Percentiles rank a stretch among this genome's conserved stretches.
Evolutionary conservation across 352 stramenopile genomes (phyloP).

Genomic region (Globisporangium recalcitrans): DNA sequence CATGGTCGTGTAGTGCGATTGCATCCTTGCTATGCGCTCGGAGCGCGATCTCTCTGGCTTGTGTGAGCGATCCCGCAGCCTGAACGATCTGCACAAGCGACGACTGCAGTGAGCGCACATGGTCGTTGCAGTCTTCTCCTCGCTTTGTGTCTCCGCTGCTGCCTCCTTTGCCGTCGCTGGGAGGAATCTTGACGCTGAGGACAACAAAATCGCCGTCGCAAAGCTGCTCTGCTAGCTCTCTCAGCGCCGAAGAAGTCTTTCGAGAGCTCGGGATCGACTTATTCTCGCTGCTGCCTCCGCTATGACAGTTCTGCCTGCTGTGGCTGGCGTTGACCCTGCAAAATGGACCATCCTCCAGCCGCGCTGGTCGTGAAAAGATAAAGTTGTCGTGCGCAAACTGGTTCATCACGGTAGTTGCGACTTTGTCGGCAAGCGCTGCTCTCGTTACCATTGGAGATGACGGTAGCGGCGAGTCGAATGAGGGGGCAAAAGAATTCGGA

Average conservation of each 20-base stretch:
- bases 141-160: neutral
- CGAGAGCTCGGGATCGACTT: neutral
- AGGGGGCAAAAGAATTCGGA: neutral
- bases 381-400: constrained; percentile 65
- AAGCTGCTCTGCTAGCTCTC: constrained; percentile 9
- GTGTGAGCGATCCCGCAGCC: constrained; percentile 2
- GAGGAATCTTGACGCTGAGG: constrained; percentile 17
- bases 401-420: constrained; percentile 29
- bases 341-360: neutral
- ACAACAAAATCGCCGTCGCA: constrained; percentile 31
- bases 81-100: constrained; percentile 29
- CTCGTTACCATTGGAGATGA: neutral
- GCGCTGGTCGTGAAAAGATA: constrained; percentile 48
- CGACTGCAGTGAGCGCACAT: constrained; percentile 14
- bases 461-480: constrained; percentile 13
- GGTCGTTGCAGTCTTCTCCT: neutral
- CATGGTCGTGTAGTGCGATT: neutral
- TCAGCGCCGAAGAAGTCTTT: neutral
- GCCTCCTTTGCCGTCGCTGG: neutral
- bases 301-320: neutral
- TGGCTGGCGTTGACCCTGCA: neutral
- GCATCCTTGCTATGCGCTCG: constrained; percentile 1
- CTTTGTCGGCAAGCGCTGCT: constrained; percentile 11
- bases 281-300: neutral
- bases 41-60: constrained; percentile 19